These are phyloP conservation scores for Coprinopsis marcescibilis DNA, from an alignment of 768 basidiomycete species.

Conservation along the genomic window DNA sequence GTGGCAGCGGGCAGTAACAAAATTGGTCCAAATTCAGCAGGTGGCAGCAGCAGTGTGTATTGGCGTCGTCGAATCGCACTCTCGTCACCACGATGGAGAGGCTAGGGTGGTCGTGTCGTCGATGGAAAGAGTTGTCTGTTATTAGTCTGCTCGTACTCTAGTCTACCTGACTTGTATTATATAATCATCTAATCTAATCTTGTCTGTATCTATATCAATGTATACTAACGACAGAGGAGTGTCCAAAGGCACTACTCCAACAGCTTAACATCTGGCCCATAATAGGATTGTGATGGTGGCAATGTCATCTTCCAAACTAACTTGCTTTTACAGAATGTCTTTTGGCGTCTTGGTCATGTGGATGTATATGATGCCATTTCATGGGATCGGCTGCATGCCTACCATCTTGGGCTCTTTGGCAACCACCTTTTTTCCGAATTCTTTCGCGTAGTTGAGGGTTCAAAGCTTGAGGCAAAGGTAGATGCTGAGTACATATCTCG, in stretches of 20 bases:
- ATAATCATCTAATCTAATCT: too few relatives aligned
- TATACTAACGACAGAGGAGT: constrained; percentile 10
- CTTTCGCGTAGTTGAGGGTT: neutral
- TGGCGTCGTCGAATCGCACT: too few relatives aligned
- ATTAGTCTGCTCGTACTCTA: too few relatives aligned
- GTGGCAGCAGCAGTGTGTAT: too few relatives aligned
- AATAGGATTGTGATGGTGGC: too few relatives aligned
- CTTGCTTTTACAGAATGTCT: constrained; percentile 31
- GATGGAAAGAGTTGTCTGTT: too few relatives aligned
- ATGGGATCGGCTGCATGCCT: constrained; percentile 34
- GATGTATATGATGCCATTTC: constrained; percentile 29
- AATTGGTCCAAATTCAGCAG: too few relatives aligned
- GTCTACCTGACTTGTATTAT: too few relatives aligned
- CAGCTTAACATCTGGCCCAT: neutral
- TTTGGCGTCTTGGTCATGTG: constrained; percentile 29
- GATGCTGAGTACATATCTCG: neutral
- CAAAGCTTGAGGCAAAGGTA: neutral
- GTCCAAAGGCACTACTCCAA: constrained; percentile 21
- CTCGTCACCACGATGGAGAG: too few relatives aligned
- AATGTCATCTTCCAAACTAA: constrained; percentile 15
- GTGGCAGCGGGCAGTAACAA: too few relatives aligned
- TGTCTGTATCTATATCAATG: too few relatives aligned
- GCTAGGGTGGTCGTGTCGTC: too few relatives aligned
- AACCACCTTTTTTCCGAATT: constrained; percentile 24
- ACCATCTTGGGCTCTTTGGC: constrained; percentile 26